phyloP scores from a whole-genome alignment of 2,329 filamentous ascomycete genomes.

The Ophiocordyceps sinensis region DNA sequence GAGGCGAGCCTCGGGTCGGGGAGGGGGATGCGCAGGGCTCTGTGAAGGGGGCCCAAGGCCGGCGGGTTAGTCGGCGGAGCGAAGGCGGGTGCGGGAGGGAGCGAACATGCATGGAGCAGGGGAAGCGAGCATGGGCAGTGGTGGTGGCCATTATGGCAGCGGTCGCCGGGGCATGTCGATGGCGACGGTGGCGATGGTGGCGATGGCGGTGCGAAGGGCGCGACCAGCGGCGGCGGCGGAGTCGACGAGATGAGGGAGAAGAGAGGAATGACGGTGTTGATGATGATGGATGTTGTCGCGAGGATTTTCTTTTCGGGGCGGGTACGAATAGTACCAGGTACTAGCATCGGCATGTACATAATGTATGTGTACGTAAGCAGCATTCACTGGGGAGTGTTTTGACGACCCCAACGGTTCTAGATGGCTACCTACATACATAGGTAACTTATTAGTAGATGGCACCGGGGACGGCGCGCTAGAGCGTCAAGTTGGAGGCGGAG shows the following conservation, averaged over 20 bases:
- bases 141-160: slow-evolving; percentile 7
- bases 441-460: no score
- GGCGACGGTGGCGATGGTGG: neutral
- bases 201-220: neutral
- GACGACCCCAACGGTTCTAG: no score
- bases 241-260: slow-evolving; percentile 3
- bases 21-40: slow-evolving; percentile 65
- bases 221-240: neutral
- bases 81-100: slow-evolving; percentile 1
- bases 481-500: no score
- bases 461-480: no score
- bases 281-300: no score
- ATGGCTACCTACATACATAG: no score
- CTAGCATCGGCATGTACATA: no score
- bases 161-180: neutral
- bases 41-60: slow-evolving; percentile 16
- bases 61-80: slow-evolving; percentile 1
- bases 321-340: no score
- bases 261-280: neutral
- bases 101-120: slow-evolving; percentile 44
- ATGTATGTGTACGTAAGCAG: no score
- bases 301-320: no score
- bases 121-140: slow-evolving; percentile 28
- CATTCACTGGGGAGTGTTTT: no score
- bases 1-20: slow-evolving; percentile 65